Evolutionary conservation across 2,329 filamentous ascomycete genomes (phyloP), one percentile per base, ranked within the genome.

Genomic region (Calonectria henricotiae): DNA sequence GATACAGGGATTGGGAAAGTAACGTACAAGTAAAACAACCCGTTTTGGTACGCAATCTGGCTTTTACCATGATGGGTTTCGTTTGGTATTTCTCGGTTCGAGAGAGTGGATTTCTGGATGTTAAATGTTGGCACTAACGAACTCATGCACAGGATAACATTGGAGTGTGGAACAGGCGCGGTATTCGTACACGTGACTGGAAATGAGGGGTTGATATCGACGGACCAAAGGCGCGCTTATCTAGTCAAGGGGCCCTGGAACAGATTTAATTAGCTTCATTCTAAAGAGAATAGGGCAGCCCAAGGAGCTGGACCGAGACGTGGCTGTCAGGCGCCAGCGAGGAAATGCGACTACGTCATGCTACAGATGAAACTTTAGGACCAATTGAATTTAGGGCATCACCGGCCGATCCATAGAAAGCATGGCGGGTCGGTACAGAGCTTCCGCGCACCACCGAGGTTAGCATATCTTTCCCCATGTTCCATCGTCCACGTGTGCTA

Each of bases 11-110:
- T 13, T 27, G 13, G 51, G 35, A 12, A 15, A 25, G 20, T 4
- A 39, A 58, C 62, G 61, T 47, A 69, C 67, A 69, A 15, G 62
- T 69, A 20, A 69, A 55, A n/a, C 67, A 69, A 4, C 67, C 67
- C 5, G 67, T 69, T 17, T 69, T 69, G 5, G 67, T 66, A 12
- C 67, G 62, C 13, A 69, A 23, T 55, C 55, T 66, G n/a, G 67
- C 67, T 7, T 58, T 55, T 4, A 35, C 25, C 61, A 65, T 69
- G 35, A 25, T 58, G 20, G 9, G 11, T 25, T 39, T 15, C 6
- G 1, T 17, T 1, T 7, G 9, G 12, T 1, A 9, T 1, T 9
- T 27, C 2, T 30, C 27, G 7, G 13, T 2, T 25, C 0, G 23
- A 39, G 8, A 17, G 32, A 58, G 5, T 1, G 35, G 4, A n/a